Evolutionary conservation across 2,329 filamentous ascomycete genomes (phyloP), one percentile per base, ranked within the genome.

Genomic region (Macroventuria anomochaeta): DNA sequence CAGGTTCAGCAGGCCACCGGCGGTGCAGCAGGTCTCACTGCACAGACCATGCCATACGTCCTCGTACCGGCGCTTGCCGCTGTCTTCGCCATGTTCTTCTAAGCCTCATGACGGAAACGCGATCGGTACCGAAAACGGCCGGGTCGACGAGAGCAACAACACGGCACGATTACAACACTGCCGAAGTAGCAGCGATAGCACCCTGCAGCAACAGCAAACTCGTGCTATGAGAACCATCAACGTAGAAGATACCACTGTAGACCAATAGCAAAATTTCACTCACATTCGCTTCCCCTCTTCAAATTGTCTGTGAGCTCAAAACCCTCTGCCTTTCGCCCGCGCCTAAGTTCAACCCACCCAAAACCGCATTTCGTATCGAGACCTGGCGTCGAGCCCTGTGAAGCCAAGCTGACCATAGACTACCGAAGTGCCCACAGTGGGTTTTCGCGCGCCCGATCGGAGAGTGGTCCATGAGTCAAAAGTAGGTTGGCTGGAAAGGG

Each of bases 21-120:
- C 25, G 52, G 38, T n/a, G 62, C 63, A 25, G 44, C 36, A 20
- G 38, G 49, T 17, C 34, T 63, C 10, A 58, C 58, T 6, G 23
- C 57, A 1, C 58, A 61, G 41, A 50, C 57, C 1, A 48, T 64
- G 39, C 57, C 65, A 4, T 63, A 62, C 28, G 10, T 63, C 7
- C 51, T 64, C 21, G 55, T 64, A 0, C 52, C 64, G 4, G 52
- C 55, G 15, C 36, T 67, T 11, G 59, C 56, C 15, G 59, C 39
- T 12, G 17, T 61, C 18, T 62, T 64, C 41, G 52, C 58, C 6
- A 8, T 64, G 2, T 52, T 67, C 15, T 49, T 68, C 42, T 68
- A 60, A 31, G 15, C 33, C 17, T 29, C 17, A 21, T 32, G 20
- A 3, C 18, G 18, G 33, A 8, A 20, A 18, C 20, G 2, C 6